These are phyloP conservation scores for Cyberlindnera xylosilytica DNA, from an alignment of 805 yeast species.

Conservation along the genomic window DNA sequence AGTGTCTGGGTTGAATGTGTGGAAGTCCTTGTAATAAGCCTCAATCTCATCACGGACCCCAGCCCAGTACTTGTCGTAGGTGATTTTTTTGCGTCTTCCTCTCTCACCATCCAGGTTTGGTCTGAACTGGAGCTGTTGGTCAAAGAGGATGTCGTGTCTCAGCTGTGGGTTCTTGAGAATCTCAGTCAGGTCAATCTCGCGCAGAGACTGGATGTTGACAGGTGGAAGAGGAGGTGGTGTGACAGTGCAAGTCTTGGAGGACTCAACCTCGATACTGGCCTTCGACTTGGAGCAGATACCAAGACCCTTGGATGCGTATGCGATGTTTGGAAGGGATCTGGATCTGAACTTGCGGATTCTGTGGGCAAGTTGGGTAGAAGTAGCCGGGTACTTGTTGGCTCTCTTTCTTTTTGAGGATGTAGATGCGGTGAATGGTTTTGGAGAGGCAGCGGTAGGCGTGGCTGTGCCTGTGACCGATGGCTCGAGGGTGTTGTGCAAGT, in stretches of 20 bases:
- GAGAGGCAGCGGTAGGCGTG: conserved; percentile 8
- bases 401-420: conserved; percentile 9
- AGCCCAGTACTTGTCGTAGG: conserved; percentile 82
- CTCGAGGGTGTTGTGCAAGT: conserved; percentile 3
- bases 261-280: not conserved
- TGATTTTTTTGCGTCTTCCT: conserved; percentile 70
- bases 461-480: conserved; percentile 7
- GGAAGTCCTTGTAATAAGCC: conserved; percentile 32
- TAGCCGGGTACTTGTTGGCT: conserved; percentile 1
- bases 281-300: conserved; percentile 17
- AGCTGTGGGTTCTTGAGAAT: conserved; percentile 88
- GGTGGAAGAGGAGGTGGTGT: conserved; percentile 66
- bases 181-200: conserved; percentile 84
- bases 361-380: conserved; percentile 1
- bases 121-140: conserved; percentile 87
- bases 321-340: conserved; percentile 28
- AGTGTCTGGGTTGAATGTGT: conserved; percentile 19
- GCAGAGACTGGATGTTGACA: conserved; percentile 72
- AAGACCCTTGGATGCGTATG: conserved; percentile 15
- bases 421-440: conserved; percentile 7
- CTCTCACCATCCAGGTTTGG: conserved; percentile 91
- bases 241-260: conserved; percentile 11
- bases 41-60: conserved; percentile 69
- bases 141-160: conserved; percentile 89
- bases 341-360: conserved; percentile 27